Base-by-base conservation (phyloP, 2,329 filamentous ascomycete species). In the Phyllosticta citrichinensis region DNA sequence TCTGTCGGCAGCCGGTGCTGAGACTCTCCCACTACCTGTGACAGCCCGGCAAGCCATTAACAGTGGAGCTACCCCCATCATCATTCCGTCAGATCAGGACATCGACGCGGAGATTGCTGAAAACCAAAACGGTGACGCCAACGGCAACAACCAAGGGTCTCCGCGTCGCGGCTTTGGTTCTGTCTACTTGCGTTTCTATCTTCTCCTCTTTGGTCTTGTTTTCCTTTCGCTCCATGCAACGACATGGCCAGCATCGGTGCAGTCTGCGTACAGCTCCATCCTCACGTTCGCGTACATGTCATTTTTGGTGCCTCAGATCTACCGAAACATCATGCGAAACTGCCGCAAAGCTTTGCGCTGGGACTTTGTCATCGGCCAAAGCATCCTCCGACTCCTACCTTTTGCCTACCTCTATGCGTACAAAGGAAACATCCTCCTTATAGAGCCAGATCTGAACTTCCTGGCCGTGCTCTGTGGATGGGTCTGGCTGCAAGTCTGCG, bases 251-350 rank as follows among this genome's bases (percentile, higher is more conserved):
- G 73, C 76, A 3, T 74, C 75, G 1, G 69, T 81, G 2, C 79
- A 81, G 24, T 77, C 77, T 2, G 70, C 79, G 52, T 87, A 85
- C 71, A 79, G 80, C 64, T 80, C 92, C 70, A 65, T 80, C 2
- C 76, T 96, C 22, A 81, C 83, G 2, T 84, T 93, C 67, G 65
- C 82, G 58, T 97, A 97, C 71, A 83, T 97, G 53, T 96, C 92
- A 20, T 87, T 97, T 70, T 97, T 93, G 93, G 71, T 86, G 0
- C 93, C 94, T 0, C 94, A 99, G 72, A 96, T 97, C 66, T 84
- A 88, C 70, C 89, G 94, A 64, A 99, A 99, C 72, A 80, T 88
- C 58, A 85, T 89, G 74, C 89, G 93, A 59, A 97, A 97, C 74
- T 96, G 91, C 73, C 89, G 92, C 51, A 89, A 89, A 68, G 92